Percentiles rank a stretch among this genome's conserved stretches.
Evolutionary conservation across 768 basidiomycete genomes (phyloP).

Genomic region (Tylopilus vinaceipallidus): DNA sequence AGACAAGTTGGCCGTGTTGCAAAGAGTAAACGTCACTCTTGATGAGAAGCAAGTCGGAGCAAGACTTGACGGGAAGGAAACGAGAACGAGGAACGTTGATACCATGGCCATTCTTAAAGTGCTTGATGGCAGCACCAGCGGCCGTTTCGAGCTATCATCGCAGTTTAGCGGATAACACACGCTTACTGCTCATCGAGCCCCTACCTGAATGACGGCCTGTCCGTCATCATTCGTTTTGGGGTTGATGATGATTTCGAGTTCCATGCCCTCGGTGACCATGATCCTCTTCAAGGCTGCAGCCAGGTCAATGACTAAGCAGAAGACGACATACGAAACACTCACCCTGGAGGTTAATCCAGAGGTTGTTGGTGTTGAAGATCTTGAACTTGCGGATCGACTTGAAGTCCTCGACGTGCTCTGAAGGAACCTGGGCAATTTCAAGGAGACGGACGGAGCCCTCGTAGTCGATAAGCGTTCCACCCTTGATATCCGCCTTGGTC

Average conservation of each 20-base stretch:
- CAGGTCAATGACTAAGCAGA: slow-evolving; percentile 1
- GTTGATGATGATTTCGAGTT: slow-evolving; percentile 81
- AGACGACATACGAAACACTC: slow-evolving; percentile 2
- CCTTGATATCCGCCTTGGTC: slow-evolving; percentile 80
- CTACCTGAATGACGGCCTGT: slow-evolving; percentile 62
- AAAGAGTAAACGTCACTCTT: slow-evolving; percentile 70
- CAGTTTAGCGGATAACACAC: background rate
- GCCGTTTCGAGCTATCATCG: slow-evolving; percentile 62
- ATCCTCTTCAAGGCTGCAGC: slow-evolving; percentile 64
- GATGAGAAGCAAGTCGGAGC: slow-evolving; percentile 63
- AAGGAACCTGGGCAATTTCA: slow-evolving; percentile 74
- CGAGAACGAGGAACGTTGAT: slow-evolving; percentile 73
- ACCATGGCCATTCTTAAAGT: slow-evolving; percentile 63
- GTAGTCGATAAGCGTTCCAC: slow-evolving; percentile 68
- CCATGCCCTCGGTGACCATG: slow-evolving; percentile 65
- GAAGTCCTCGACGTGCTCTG: slow-evolving; percentile 73
- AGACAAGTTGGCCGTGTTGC: slow-evolving; percentile 64
- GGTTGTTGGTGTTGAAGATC: slow-evolving; percentile 74
- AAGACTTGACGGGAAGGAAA: slow-evolving; percentile 66
- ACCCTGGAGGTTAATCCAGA: slow-evolving; percentile 56
- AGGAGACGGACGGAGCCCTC: slow-evolving; percentile 66
- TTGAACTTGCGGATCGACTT: slow-evolving; percentile 77
- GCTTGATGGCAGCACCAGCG: slow-evolving; percentile 73
- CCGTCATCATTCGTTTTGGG: slow-evolving; percentile 68
- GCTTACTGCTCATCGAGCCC: background rate